A percentile compares a stretch with the other conserved stretches of the same genome.
phyloP scores from a whole-genome alignment of 768 basidiomycete genomes.

The Trametes villosa region DNA sequence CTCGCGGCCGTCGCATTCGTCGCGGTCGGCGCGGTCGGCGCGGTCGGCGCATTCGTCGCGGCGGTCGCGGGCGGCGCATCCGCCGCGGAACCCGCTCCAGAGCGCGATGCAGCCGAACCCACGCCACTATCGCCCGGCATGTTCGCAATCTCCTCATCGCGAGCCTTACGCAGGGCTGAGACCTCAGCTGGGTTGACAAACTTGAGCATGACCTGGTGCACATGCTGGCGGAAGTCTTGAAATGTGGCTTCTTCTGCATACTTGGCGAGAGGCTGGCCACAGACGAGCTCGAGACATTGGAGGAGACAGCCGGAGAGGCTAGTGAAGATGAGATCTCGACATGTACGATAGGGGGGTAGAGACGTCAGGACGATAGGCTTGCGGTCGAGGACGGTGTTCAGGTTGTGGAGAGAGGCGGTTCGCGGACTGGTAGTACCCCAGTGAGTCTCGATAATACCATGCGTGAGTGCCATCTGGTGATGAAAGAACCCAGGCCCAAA shows the following conservation, averaged over 20 bases:
- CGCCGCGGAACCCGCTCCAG: too few species aligned
- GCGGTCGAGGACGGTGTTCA: slow-evolving; percentile 40
- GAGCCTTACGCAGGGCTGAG: slow-evolving; percentile 23
- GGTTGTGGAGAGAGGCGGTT: slow-evolving; percentile 36
- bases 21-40: too few species aligned
- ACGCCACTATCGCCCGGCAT: too few species aligned
- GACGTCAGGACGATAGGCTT: slow-evolving; percentile 42
- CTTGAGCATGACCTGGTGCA: slow-evolving; percentile 26
- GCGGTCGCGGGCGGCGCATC: too few species aligned
- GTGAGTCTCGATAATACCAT: slow-evolving; percentile 37
- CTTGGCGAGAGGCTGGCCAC: slow-evolving; percentile 21
- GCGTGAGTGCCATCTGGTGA: slow-evolving; percentile 34
- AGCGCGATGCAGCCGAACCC: too few species aligned
- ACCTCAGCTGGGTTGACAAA: slow-evolving; percentile 22
- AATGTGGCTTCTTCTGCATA: slow-evolving; percentile 25
- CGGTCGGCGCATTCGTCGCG: too few species aligned
- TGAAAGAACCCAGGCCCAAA: slow-evolving; percentile 45
- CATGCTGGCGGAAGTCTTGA: slow-evolving; percentile 26
- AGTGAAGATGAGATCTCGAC: slow-evolving; percentile 42
- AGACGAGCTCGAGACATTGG: slow-evolving; percentile 38
- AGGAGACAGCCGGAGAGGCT: slow-evolving; percentile 40
- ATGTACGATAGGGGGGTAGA: slow-evolving; percentile 39
- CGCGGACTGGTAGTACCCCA: slow-evolving; percentile 29
- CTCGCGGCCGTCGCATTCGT: too few species aligned
- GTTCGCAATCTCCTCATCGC: not conserved